Evolutionary conservation across 768 basidiomycete genomes (phyloP).

Genomic region (Pisolithus orientalis): DNA sequence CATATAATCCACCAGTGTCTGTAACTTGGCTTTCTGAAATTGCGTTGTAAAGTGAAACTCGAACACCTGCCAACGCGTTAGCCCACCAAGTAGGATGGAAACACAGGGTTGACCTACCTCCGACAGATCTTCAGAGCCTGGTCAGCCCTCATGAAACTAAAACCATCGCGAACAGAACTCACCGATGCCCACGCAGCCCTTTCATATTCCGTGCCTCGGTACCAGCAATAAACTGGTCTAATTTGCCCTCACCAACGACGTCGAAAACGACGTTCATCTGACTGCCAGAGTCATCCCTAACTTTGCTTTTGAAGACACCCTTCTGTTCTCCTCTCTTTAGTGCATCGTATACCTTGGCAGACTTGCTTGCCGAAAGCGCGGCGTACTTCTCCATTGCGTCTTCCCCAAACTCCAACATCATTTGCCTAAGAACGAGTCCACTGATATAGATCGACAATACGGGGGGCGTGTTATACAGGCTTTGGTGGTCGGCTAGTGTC

Average conservation of each 20-base stretch:
- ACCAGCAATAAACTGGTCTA: slow-evolving; percentile 72
- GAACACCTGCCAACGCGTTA: slow-evolving; percentile 45
- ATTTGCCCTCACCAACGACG: slow-evolving; percentile 61
- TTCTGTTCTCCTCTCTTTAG: slow-evolving; percentile 64
- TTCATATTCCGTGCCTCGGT: slow-evolving; percentile 78
- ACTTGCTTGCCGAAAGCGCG: slow-evolving; percentile 63
- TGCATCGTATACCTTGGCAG: slow-evolving; percentile 67
- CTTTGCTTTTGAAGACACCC: slow-evolving; percentile 68
- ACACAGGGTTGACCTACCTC: slow-evolving; percentile 29
- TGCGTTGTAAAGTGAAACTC: slow-evolving; percentile 87
- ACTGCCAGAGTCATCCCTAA: slow-evolving; percentile 70
- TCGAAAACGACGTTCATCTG: slow-evolving; percentile 96
- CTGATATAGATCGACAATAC: slow-evolving; percentile 88
- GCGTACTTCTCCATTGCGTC: slow-evolving; percentile 54
- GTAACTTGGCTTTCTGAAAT: slow-evolving; percentile 70
- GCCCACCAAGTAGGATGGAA: background rate
- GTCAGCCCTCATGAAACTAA: slow-evolving; percentile 11
- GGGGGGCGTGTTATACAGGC: slow-evolving; percentile 90
- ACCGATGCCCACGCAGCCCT: slow-evolving; percentile 91
- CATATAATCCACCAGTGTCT: slow-evolving; percentile 55
- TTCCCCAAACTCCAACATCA: slow-evolving; percentile 31
- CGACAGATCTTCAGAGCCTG: slow-evolving; percentile 41
- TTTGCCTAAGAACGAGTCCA: slow-evolving; percentile 74
- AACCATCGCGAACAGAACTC: slow-evolving; percentile 23
- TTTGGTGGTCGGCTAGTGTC: slow-evolving; percentile 65